Evolutionary conservation across 1,284 basidiomycete genomes (phyloP).

Genomic region (Phylloboletellus chloephorus): DNA sequence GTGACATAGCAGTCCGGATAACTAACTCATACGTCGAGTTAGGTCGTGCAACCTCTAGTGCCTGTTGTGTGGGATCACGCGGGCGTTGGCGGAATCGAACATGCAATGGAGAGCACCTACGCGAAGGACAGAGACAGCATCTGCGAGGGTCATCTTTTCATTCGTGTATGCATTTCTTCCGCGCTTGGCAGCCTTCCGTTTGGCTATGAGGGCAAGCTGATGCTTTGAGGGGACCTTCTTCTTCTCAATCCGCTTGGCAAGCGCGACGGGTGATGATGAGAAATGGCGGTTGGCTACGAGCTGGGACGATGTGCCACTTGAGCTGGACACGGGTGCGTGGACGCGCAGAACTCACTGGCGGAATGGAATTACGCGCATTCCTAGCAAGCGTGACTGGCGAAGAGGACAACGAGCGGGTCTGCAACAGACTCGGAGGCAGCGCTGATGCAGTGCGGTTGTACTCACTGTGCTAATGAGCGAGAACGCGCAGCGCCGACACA

Average conservation of each 20-base stretch:
- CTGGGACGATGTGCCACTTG: background rate
- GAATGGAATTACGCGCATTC: conserved; percentile 3
- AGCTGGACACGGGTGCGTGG: background rate
- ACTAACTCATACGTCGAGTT: conserved; percentile 75
- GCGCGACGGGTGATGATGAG: conserved; percentile 41
- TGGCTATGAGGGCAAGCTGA: conserved; percentile 49
- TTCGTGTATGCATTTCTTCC: conserved; percentile 45
- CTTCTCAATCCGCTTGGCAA: conserved; percentile 44
- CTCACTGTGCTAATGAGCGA: conserved; percentile 16
- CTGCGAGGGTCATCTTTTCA: conserved; percentile 57
- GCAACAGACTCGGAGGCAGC: background rate
- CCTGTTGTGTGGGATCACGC: conserved; percentile 37
- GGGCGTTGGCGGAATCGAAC: conserved; percentile 4
- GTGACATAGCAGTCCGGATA: conserved; percentile 71
- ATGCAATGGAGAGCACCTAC: conserved; percentile 38
- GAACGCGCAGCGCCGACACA: conserved; percentile 22
- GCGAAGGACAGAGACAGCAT: conserved; percentile 64
- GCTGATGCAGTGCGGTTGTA: background rate
- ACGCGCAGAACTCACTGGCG: conserved; percentile 7
- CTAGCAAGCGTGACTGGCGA: conserved; percentile 30
- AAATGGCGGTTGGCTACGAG: conserved; percentile 38
- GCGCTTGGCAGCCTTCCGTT: conserved; percentile 32
- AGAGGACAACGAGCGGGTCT: conserved; percentile 41
- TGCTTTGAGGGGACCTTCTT: conserved; percentile 60
- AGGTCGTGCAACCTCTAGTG: conserved; percentile 74